Base-by-base conservation (phyloP, 2,329 filamentous ascomycete species). In the Pseudopithomyces chartarum region DNA sequence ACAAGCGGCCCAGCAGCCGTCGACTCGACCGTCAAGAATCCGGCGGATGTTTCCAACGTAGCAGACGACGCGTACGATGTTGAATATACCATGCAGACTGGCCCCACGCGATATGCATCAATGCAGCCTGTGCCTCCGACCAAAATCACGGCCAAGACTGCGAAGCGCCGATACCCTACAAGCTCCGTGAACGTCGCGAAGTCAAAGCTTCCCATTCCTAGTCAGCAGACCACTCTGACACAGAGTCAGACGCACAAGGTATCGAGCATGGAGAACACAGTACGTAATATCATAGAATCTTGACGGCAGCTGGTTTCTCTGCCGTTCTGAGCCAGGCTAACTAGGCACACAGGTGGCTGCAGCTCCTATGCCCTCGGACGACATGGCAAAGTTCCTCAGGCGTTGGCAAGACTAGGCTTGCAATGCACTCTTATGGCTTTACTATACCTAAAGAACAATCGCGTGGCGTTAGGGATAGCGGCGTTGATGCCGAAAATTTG, bases 91-190 rank as follows among this genome's bases (percentile, higher is more conserved):
- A 73, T 81, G 62, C 86, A 88, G 68, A 82, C 79, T 0, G 86
- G 85, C 1, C 67, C 77, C 29, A 87, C 82, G 3, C 82, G 81
- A 66, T 88, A 85, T 69, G 86, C 85, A 12, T 85, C 86, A 1
- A 85, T 86, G 82, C 83, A 86, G 58, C 80, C 80, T 49, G 76
- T 81, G n/a, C 85, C 85, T 2, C 79, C 80, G 11, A 86, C 82
- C 5, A 84, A 84, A 64, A 86, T 88, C 58, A 85, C 84, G 2
- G 79, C 79, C 36, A 84, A 81, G 63, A 75, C 74, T 5, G 74
- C 78, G 13, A 79, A 76, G 42, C 81, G 81, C 7, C 73, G 83
- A 61, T 83, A 81, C 64, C 84, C 86, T 1, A 85, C 84, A 3
- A 87, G 84, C 62, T 73, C 79, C 8, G 84, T 81, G 53, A 71